phyloP scores from a whole-genome alignment of 2,329 filamentous ascomycete genomes.

The Xylaria sp. region DNA sequence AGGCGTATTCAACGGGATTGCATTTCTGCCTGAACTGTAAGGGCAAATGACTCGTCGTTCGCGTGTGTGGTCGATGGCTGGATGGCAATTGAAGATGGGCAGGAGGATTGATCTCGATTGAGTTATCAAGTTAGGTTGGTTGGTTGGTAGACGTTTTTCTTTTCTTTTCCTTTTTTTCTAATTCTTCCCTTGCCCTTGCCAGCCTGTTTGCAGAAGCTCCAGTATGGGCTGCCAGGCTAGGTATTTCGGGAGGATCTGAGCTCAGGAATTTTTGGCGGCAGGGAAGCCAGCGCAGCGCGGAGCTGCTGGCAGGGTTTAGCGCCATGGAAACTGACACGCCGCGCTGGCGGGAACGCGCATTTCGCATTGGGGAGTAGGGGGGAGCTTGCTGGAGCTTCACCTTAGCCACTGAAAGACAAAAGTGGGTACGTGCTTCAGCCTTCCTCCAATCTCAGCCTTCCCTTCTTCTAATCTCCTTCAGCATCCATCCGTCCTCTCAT shows the following conservation, averaged over 20 bases:
- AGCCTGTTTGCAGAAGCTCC: slow-evolving; percentile 15
- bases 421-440: slow-evolving; percentile 17
- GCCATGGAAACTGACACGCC: slow-evolving; percentile 18
- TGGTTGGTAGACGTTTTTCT: neutral
- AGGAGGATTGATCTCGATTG: slow-evolving; percentile 4
- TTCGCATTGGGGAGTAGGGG: neutral
- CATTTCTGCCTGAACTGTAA: slow-evolving; percentile 30
- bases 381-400: neutral
- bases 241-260: slow-evolving; percentile 1
- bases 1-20: slow-evolving; percentile 26
- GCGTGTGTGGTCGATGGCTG: slow-evolving; percentile 10
- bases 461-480: neutral
- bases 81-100: slow-evolving; percentile 2
- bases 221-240: neutral
- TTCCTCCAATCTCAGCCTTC: slow-evolving; percentile 19
- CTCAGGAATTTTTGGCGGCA: slow-evolving; percentile 8
- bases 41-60: neutral
- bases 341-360: neutral
- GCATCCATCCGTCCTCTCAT: neutral
- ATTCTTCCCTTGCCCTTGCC: slow-evolving; percentile 2
- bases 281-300: slow-evolving; percentile 2
- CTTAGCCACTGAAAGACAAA: slow-evolving; percentile 1
- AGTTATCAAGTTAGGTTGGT: neutral
- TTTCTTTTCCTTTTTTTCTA: neutral
- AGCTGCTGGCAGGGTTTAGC: too few species aligned